A percentile compares a stretch with the other conserved stretches of the same genome.
phyloP scores from a whole-genome alignment of 768 basidiomycete species.

The Pluteus cervinus region DNA sequence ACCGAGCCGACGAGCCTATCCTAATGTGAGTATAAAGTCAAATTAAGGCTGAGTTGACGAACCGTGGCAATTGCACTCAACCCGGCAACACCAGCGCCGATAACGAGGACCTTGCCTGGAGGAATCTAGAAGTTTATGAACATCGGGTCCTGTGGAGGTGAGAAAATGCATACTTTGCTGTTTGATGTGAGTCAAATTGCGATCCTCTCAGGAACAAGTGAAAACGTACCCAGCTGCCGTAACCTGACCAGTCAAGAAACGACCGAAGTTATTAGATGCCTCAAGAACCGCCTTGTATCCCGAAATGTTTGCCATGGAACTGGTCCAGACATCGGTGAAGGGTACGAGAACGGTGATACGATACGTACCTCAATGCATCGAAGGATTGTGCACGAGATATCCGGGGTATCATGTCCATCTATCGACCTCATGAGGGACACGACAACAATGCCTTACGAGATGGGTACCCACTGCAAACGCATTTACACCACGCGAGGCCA shows the following conservation, averaged over 20 bases:
- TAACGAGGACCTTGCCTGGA: conserved; percentile 81
- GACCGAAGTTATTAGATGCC: conserved; percentile 84
- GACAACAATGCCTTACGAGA: neutral
- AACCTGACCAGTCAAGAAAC: conserved; percentile 87
- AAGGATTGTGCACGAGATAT: conserved; percentile 89
- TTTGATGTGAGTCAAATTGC: conserved; percentile 11
- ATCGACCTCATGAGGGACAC: conserved; percentile 3
- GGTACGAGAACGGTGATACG: conserved; percentile 2
- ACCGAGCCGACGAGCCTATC: conserved; percentile 71
- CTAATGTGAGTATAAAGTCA: conserved; percentile 1
- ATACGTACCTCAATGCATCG: conserved; percentile 70
- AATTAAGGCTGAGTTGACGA: conserved; percentile 10
- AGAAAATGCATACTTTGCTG: conserved; percentile 1
- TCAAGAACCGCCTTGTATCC: conserved; percentile 91
- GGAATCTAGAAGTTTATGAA: conserved; percentile 50
- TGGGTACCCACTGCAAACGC: conserved; percentile 53
- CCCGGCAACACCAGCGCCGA: conserved; percentile 87
- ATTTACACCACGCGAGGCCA: conserved; percentile 61
- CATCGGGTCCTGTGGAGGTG: neutral
- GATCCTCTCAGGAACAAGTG: conserved; percentile 4
- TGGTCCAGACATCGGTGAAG: conserved; percentile 18
- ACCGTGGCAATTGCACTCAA: conserved; percentile 85
- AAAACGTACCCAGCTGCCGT: conserved; percentile 77
- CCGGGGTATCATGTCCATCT: conserved; percentile 89
- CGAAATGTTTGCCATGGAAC: conserved; percentile 94